A percentile compares a stretch with the other conserved stretches of the same genome.
Conservation (phyloP, 441 rosid species). For the Breynia disticha region DNA sequence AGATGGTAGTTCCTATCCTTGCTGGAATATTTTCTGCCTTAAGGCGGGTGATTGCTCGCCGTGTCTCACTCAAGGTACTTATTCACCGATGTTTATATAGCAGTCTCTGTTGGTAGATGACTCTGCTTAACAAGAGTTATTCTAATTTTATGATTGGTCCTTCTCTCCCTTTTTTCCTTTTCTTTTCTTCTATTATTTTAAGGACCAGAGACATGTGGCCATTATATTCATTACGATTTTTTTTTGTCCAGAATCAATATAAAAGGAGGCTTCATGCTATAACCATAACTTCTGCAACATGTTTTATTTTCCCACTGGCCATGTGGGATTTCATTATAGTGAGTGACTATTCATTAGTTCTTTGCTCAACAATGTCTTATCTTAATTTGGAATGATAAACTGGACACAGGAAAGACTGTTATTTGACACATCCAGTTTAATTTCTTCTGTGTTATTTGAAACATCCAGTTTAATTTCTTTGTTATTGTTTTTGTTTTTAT, state of each 20-base stretch:
- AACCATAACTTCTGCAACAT: slow-evolving; percentile 76
- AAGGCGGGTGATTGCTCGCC: slow-evolving; percentile 86
- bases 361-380: slow-evolving; percentile 7
- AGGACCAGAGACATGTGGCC: background rate
- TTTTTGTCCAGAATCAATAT: slow-evolving; percentile 57
- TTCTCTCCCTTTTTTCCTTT: slow-evolving; percentile 1
- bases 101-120: slow-evolving; percentile 9
- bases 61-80: slow-evolving; percentile 83
- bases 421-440: too few species aligned
- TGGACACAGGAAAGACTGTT: background rate
- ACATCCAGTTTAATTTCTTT: background rate
- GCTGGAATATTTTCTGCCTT: slow-evolving; percentile 92
- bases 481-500: slow-evolving; percentile 11
- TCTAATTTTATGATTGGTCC: background rate
- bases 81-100: slow-evolving; percentile 6
- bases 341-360: slow-evolving; percentile 25
- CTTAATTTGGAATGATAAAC: background rate
- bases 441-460: too few species aligned
- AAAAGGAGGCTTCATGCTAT: slow-evolving; percentile 86
- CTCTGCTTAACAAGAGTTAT: background rate
- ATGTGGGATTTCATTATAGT: slow-evolving; percentile 94
- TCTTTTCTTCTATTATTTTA: background rate
- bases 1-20: slow-evolving; percentile 64
- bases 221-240: slow-evolving; percentile 4
- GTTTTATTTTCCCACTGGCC: slow-evolving; percentile 87